Evolutionary conservation across 441 rosid species (phyloP).

Genomic region (Corymbia citriodora): DNA sequence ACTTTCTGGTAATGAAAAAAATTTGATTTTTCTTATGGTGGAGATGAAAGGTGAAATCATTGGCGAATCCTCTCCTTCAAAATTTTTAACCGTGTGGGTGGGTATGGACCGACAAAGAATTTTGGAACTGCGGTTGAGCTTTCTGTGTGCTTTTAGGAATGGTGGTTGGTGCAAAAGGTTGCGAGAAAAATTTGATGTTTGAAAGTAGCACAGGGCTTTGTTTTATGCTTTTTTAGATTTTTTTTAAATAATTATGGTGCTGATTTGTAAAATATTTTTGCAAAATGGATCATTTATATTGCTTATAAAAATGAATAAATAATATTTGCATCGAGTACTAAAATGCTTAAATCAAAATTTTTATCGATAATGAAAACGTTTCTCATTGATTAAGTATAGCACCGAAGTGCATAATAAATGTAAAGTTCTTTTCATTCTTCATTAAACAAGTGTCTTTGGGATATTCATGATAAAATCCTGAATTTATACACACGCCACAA

Average conservation of each 20-base stretch:
- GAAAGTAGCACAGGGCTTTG: not conserved
- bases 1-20: not conserved
- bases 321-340: too few species aligned
- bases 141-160: not conserved
- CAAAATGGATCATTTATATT: not conserved
- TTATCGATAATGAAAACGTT: too few species aligned
- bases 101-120: not conserved
- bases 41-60: not conserved
- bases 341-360: too few species aligned
- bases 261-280: not conserved
- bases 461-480: not conserved
- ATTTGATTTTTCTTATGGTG: not conserved
- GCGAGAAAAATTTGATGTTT: not conserved
- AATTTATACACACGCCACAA: not conserved
- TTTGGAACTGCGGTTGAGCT: not conserved
- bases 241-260: not conserved
- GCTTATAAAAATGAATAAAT: not conserved
- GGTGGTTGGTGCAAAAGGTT: not conserved
- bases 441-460: accelerated
- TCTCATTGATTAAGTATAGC: not conserved
- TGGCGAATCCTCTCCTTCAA: not conserved
- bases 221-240: not conserved
- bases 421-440: not conserved
- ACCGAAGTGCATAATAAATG: accelerated
- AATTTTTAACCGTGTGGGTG: not conserved